phyloP scores from a whole-genome alignment of 2,329 filamentous ascomycete genomes.

The Fusarium setosum region DNA sequence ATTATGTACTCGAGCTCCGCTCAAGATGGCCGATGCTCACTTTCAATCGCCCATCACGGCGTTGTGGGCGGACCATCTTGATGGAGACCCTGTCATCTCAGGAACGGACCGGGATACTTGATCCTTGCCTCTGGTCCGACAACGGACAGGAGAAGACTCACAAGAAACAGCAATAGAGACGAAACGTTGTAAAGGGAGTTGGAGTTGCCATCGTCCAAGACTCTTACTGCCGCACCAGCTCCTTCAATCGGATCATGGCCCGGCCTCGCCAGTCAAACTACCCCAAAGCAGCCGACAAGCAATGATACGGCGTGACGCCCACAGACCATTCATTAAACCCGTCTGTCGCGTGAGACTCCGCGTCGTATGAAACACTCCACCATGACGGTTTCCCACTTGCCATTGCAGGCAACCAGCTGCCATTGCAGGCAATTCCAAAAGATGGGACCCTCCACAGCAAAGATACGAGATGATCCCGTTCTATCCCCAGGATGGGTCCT shows the following conservation, averaged over 20 bases:
- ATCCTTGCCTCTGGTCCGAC: neutral
- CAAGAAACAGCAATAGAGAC: neutral
- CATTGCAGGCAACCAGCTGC: constrained; percentile 1
- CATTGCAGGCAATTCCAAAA: constrained; percentile 8
- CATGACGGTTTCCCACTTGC: constrained; percentile 3
- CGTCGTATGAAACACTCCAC: neutral
- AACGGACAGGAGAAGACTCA: constrained; percentile 7
- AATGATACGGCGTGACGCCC: neutral
- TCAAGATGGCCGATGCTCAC: constrained; percentile 4
- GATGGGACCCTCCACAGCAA: neutral
- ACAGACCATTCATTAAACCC: neutral
- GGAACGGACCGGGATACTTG: constrained; percentile 3
- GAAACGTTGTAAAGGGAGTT: neutral
- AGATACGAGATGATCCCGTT: constrained; percentile 9
- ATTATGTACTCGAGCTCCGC: constrained; percentile 31
- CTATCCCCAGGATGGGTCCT: constrained; percentile 23
- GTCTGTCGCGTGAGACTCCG: neutral
- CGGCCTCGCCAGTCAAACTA: neutral
- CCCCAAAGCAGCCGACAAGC: neutral
- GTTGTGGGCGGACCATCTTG: neutral
- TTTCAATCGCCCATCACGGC: neutral
- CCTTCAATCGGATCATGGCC: neutral
- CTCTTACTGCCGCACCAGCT: neutral
- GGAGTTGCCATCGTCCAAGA: neutral
- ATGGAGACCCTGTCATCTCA: neutral